Evolutionary conservation across 108 stramenopile species (phyloP), one percentile per base, ranked within the genome.

Genomic region (Conticribra weissflogii): DNA sequence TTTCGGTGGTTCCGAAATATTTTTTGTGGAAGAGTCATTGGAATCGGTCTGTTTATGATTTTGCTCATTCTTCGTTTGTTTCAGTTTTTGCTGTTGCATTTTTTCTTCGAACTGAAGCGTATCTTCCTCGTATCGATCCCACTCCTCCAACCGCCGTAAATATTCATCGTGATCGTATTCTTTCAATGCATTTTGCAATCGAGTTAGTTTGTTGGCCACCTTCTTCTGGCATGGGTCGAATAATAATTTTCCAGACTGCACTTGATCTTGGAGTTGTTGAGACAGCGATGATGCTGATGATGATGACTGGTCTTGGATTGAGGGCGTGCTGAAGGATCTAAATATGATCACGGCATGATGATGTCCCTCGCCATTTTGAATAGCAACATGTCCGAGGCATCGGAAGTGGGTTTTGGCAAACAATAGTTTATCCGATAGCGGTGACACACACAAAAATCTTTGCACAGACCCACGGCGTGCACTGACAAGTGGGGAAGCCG

Each of bases 131-230:
- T 68, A 49, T 21, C 47, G 23, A 57, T 66, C 71, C 21, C 25
- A 22, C n/a, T 53, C 19, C 54, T 76, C 49, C 44, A 72, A 45
- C 36, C 73, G 57, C 32, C 47, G 21, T 29, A 56, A 18, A 21
- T 57, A 53, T 23, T 49, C 29, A 3, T 22, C 45, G 46, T 82
- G 76, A 47, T 76, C 32, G 46, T 90, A 90, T 0, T 67, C 79
- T 8, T 59, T 46, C 33, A 90, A 56, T 2, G 83, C 83, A 24
- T 54, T 50, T 71, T 90, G 86, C 8, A 86, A 59, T 31, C 85
- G 71, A 24, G 59, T 63, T 53, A 90, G 59, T 58, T 85, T 72
- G 52, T 77, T 82, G 19, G 85, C 89, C 1, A 83, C 83, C 34
- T 56, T 63, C 32, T 65, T 51, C 68, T 90, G 89, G 1, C 71